Base-by-base conservation (phyloP, 768 basidiomycete genomes). In the Calocera cornea region DNA sequence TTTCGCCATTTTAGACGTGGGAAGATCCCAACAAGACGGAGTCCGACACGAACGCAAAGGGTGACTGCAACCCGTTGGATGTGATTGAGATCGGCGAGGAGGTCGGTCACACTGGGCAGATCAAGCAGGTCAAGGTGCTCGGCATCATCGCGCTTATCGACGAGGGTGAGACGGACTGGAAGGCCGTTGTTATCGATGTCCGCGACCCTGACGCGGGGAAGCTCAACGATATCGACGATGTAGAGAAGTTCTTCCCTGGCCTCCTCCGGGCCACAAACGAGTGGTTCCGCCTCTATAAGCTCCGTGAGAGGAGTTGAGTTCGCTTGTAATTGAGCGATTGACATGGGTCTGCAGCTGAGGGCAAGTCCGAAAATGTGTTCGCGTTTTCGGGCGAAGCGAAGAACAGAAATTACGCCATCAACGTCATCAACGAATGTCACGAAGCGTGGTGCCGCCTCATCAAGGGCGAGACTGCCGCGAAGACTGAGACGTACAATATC, bases 81-180 rank as follows among this genome's bases (percentile, higher is more conserved):
- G 95, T 99, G 72, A 98, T 95, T 79, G 97, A 99, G 81, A 98
- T 99, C 73, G 97, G 97, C 70, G 97, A 99, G 78, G 91, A 94
- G 78, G 90, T 98, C 73, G 97, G 95, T 72, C 92, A 94, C 78
- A 86, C 87, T 70, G 97, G 97, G 67, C 95, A 98, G 77, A 85
- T 99, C 78, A 99, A 98, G 82, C 97, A 97, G 78, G 97, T 99
- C 85, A 99, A 99, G 83, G 90, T 99, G 71, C 91, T 99, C 74
- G 97, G 97, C 70, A 95, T 98, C 85, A 98, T 98, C 95, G 97
- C 97, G 67, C 83, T 98, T 68, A 87, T 98, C 72, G 97, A 99
- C 76, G 97, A 98, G 77, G 97, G 97, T 73, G 97, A 98, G 82
- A 98, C 97, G 71, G 97, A 98, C 82, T 99, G 97, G 97, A 99